phyloP scores from a whole-genome alignment of 352 stramenopile species.

The Plasmopara halstedii region DNA sequence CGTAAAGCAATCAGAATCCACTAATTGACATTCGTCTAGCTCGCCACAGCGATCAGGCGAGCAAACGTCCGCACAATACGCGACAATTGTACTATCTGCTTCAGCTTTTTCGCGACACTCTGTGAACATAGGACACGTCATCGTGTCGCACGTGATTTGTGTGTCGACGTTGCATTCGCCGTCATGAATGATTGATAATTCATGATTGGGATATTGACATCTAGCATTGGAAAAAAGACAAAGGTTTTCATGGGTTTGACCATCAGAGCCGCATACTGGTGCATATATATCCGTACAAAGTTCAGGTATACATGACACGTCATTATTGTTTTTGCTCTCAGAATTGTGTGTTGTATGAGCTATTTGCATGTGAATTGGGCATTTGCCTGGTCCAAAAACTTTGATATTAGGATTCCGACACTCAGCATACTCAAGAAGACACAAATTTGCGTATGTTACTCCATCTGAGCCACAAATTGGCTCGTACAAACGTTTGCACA shows the following conservation, averaged over 20 bases:
- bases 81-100: constrained; percentile 11
- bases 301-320: constrained; percentile 26
- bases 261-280: constrained; percentile 33
- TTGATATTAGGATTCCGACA: constrained; percentile 34
- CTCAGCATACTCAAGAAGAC: constrained; percentile 38
- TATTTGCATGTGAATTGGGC: constrained; percentile 18
- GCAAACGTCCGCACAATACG: constrained; percentile 50
- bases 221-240: constrained; percentile 32
- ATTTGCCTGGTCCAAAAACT: constrained; percentile 36
- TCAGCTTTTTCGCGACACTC: constrained; percentile 33
- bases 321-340: constrained; percentile 2
- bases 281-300: constrained; percentile 30
- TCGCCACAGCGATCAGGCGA: constrained; percentile 39
- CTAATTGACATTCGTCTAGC: constrained; percentile 35
- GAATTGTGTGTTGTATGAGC: constrained; percentile 4
- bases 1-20: constrained; percentile 42
- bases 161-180: constrained; percentile 41
- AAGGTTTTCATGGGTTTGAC: constrained; percentile 31
- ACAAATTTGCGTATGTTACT: constrained; percentile 56
- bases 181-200: constrained; percentile 30
- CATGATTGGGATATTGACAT: constrained; percentile 16
- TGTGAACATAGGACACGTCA: constrained; percentile 40
- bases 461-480: constrained; percentile 56
- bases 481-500: constrained; percentile 37
- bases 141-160: constrained; percentile 29